Base-by-base conservation (phyloP, 768 basidiomycete genomes). In the Lactifluus rugatus region DNA sequence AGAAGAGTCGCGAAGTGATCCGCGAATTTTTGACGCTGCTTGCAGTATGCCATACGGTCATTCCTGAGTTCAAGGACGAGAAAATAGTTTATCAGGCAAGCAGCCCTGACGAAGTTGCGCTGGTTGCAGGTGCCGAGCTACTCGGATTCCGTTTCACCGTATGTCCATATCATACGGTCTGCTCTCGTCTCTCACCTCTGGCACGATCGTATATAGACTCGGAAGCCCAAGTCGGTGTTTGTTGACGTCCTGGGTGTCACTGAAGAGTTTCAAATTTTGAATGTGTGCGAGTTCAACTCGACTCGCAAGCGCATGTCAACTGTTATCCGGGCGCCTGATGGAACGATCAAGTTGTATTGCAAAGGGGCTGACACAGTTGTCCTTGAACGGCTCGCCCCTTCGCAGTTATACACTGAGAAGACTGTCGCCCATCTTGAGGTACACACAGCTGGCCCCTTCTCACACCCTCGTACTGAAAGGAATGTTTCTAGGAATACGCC, bases 361-460 rank as follows among this genome's bases (percentile, higher is more conserved):
- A 99, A 99, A 70, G 96, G 96, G 26, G 96, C 96, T 1, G 96
- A 99, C 69, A 98, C 93, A 1, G 96, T 98, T 66, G 97, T 99
- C 65, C 73, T 95, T 57, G 95, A 98, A 69, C 81, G 96, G 17
- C 70, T 99, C n/a, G 84, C 83, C 66, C 86, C 86, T 68, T 81
- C 86, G 58, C 93, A 96, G 67, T 76, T 82, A 0, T 93, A 82
- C 65, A 87, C 84, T 0, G 95, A 98, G 66, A 81, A 83, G 66
- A 98, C 96, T 0, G 67, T 95, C 32, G 74, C 78, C 2, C 95
- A 98, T 72, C 84, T 98, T 19, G 96, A 99, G 77, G 93, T 92
- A 57, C 37, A 72, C 70, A 11, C 11, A 16, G 34, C 47, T 6
- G 5, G 28, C 3, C 7, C 32, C 28, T 37, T 44, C n/a, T 17